Conservation (phyloP, 306 rosid species). For the Cercis canadensis region DNA sequence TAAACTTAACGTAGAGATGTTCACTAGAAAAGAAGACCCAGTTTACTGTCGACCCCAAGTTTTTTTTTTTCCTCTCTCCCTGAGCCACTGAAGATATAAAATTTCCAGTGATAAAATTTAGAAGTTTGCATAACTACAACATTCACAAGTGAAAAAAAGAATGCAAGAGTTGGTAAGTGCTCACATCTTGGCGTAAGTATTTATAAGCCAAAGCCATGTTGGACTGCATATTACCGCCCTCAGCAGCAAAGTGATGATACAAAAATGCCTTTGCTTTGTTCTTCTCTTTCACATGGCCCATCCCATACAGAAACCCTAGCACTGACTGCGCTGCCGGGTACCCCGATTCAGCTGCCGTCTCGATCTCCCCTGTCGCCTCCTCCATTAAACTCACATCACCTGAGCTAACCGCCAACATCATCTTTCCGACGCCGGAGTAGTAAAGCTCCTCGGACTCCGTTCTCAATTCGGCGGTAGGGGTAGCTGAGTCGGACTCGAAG, state of each 20-base stretch:
- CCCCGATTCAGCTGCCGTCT: conserved; percentile 54
- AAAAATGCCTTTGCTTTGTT: conserved; percentile 71
- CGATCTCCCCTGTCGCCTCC: conserved; percentile 70
- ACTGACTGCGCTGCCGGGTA: conserved; percentile 73
- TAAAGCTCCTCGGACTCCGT: conserved; percentile 49
- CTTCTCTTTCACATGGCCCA: conserved; percentile 76
- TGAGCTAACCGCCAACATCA: conserved; percentile 58
- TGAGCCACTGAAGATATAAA: too few relatives aligned
- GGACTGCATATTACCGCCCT: conserved; percentile 86
- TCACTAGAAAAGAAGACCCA: not conserved
- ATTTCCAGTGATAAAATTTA: not conserved
- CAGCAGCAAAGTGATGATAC: conserved; percentile 78
- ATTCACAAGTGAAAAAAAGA: not conserved
- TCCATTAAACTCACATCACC: conserved; percentile 59
- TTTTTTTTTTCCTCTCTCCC: too few relatives aligned
- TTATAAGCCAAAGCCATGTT: conserved; percentile 94
- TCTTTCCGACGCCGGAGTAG: conserved; percentile 60
- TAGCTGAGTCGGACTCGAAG: conserved; percentile 65
- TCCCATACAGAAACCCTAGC: conserved; percentile 74
- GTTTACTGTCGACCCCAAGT: not conserved
- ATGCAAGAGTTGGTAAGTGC: conserved; percentile 15
- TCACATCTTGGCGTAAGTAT: conserved; percentile 87
- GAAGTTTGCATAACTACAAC: not conserved
- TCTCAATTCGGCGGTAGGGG: conserved; percentile 24
- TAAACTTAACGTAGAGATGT: not conserved